phyloP scores from a whole-genome alignment of 164 flowering plant genomes.

The Dillenia suffruticosa region DNA sequence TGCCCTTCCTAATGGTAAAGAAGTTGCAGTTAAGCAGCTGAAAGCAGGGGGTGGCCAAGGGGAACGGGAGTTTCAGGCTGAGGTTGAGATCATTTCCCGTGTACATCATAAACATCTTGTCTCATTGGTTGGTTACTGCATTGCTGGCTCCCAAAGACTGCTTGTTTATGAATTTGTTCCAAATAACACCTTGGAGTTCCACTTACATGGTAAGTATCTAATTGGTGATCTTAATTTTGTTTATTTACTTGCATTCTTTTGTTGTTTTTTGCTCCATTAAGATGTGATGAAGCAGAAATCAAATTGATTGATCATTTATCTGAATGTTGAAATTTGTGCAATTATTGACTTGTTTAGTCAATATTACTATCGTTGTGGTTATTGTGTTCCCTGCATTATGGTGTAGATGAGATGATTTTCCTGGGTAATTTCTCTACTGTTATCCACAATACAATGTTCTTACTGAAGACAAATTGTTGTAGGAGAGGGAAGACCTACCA shows the following conservation, averaged over 20 bases:
- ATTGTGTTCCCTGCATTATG: too few relatives aligned
- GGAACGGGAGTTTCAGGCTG: slow-evolving; percentile 95
- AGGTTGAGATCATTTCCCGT: slow-evolving; percentile 92
- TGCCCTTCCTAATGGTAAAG: slow-evolving; percentile 85
- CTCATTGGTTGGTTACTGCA: slow-evolving; percentile 91
- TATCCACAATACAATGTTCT: background rate
- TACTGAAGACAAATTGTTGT: slow-evolving; percentile 16
- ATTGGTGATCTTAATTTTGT: too few relatives aligned
- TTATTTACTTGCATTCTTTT: background rate
- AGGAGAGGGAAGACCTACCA: slow-evolving; percentile 81
- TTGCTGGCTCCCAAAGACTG: slow-evolving; percentile 64
- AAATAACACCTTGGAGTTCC: slow-evolving; percentile 88
- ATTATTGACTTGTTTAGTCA: too few relatives aligned
- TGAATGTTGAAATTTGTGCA: too few relatives aligned
- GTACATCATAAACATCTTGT: slow-evolving; percentile 97
- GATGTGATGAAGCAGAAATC: too few relatives aligned
- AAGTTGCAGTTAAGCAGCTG: slow-evolving; percentile 84
- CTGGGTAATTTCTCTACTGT: background rate
- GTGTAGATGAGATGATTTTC: too few relatives aligned
- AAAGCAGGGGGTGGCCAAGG: slow-evolving; percentile 96
- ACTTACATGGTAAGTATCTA: slow-evolving; percentile 64
- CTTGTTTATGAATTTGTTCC: slow-evolving; percentile 98
- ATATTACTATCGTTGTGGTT: too few relatives aligned
- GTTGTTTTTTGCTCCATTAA: background rate
- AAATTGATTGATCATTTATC: too few relatives aligned